Evolutionary conservation across 139 green algal species (phyloP), one percentile per base, ranked within the genome.

Genomic region (Marvania coccoides): DNA sequence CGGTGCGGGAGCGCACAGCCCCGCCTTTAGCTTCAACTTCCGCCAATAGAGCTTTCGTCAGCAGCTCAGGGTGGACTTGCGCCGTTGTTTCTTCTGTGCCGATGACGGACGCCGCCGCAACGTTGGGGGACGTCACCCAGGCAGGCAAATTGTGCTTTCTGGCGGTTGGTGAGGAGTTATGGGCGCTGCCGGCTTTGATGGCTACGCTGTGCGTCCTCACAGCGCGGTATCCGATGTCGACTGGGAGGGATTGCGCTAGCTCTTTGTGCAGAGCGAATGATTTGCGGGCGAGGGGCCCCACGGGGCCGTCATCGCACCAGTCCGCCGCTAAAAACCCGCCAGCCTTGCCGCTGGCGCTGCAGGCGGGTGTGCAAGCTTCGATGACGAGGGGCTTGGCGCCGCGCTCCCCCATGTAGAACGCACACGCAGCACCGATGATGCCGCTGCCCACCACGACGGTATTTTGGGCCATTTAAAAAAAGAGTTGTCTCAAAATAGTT

Each of bases 251-350:
- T 1, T 76, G 29, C 53, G 87, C 87, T 46, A 94, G 77, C 47
- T 86, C 55, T 10, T 45, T 26, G 51, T 93, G 84, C 39, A 93
- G 74, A 19, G 60, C 33, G 65, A 84, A 94, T 47, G 68, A 83
- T 46, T 71, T 72, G 2, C 82, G 71, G 0, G 82, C 71, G 42
- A 94, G 78, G 4, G 72, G 61, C 13, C 70, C 80, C 6, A 73
- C 36, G 1, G 47, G 45, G 0, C 29, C 64, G 55, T 54, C 55
- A 63, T 89, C 81, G 30, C 79, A 80, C 85, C 87, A 93, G 54
- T 94, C 87, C 6, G 90, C 70, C 0, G 84, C 87, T 6, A 94
- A 67, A 58, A 95, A 95, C 10, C 87, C 87, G 8, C 87, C 71
- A 31, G 71, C 71, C 38, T 78, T 78, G 26, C 69, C 69, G 8